Evolutionary conservation across 163 green algal species (phyloP).

Genomic region (Coccomyxa subellipsoidea): DNA sequence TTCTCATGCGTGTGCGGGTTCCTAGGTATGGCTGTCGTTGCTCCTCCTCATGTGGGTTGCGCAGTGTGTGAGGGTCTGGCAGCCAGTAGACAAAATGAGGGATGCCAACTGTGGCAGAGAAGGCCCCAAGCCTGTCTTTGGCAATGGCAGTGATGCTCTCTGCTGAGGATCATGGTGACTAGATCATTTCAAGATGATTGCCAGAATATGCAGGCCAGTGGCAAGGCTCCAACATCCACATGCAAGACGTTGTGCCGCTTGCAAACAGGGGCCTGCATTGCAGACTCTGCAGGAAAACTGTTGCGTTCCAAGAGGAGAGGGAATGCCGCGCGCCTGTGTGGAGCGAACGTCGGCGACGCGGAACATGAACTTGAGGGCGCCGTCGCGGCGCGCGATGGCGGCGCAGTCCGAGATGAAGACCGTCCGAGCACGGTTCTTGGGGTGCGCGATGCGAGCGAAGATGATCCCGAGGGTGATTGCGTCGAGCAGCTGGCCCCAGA

Average conservation of each 20-base stretch:
- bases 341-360: slow-evolving; percentile 77
- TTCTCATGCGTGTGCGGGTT: too few relatives aligned
- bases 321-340: slow-evolving; percentile 26
- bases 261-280: too few relatives aligned
- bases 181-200: too few relatives aligned
- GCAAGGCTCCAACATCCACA: too few relatives aligned
- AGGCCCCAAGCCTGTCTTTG: background rate
- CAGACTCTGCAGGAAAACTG: too few relatives aligned
- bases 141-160: background rate
- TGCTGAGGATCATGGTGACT: background rate
- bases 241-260: too few relatives aligned
- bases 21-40: too few relatives aligned
- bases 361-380: slow-evolving; percentile 92
- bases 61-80: too few relatives aligned
- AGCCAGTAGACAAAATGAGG: background rate
- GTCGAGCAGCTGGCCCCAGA: slow-evolving; percentile 59
- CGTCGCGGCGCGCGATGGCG: slow-evolving; percentile 73
- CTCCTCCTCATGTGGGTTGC: too few relatives aligned
- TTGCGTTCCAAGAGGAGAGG: background rate
- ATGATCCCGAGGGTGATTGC: slow-evolving; percentile 53
- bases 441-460: slow-evolving; percentile 75
- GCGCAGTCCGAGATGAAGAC: slow-evolving; percentile 84
- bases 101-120: background rate
- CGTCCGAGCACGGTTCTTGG: slow-evolving; percentile 72
- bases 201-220: too few relatives aligned